Conservation (phyloP, 2,329 filamentous ascomycete species). For the Venturia asperata region DNA sequence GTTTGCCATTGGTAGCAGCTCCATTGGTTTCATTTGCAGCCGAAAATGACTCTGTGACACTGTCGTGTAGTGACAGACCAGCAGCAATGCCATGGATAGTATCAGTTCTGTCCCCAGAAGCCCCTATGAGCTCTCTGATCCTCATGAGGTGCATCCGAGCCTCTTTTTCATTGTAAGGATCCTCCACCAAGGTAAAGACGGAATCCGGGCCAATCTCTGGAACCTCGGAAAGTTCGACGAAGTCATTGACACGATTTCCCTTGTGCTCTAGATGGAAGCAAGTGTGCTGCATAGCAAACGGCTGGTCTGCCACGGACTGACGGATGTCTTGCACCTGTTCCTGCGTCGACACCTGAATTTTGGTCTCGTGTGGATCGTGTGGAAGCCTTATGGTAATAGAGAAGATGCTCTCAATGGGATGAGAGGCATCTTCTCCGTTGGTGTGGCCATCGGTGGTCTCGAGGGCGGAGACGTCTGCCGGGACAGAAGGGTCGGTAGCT, state of each 20-base stretch:
- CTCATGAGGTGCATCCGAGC: slow-evolving; percentile 89
- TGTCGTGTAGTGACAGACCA: slow-evolving; percentile 80
- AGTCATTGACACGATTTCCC: slow-evolving; percentile 88
- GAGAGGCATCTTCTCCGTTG: slow-evolving; percentile 1
- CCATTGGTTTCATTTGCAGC: slow-evolving; percentile 31
- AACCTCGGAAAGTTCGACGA: slow-evolving; percentile 84
- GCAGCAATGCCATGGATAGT: slow-evolving; percentile 77
- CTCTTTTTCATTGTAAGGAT: slow-evolving; percentile 98
- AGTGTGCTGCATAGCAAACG: slow-evolving; percentile 90
- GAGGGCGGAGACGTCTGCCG: slow-evolving; percentile 4
- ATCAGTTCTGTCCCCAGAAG: slow-evolving; percentile 81
- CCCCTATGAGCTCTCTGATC: slow-evolving; percentile 86
- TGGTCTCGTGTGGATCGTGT: slow-evolving; percentile 68
- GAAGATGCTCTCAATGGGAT: slow-evolving; percentile 42
- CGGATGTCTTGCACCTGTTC: slow-evolving; percentile 97
- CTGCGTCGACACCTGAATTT: slow-evolving; percentile 81
- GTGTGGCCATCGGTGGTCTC: slow-evolving; percentile 1
- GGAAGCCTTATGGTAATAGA: slow-evolving; percentile 75
- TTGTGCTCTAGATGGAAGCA: slow-evolving; percentile 97
- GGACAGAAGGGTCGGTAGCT: not conserved
- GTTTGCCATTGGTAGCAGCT: slow-evolving; percentile 33
- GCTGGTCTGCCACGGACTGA: slow-evolving; percentile 90
- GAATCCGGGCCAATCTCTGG: slow-evolving; percentile 69
- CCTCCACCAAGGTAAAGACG: slow-evolving; percentile 75
- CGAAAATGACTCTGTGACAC: slow-evolving; percentile 46